A percentile compares a stretch with the other conserved stretches of the same genome.
Evolutionary conservation across 78 protist genomes (phyloP).

Genomic region (Emiliania huxleyi): DNA sequence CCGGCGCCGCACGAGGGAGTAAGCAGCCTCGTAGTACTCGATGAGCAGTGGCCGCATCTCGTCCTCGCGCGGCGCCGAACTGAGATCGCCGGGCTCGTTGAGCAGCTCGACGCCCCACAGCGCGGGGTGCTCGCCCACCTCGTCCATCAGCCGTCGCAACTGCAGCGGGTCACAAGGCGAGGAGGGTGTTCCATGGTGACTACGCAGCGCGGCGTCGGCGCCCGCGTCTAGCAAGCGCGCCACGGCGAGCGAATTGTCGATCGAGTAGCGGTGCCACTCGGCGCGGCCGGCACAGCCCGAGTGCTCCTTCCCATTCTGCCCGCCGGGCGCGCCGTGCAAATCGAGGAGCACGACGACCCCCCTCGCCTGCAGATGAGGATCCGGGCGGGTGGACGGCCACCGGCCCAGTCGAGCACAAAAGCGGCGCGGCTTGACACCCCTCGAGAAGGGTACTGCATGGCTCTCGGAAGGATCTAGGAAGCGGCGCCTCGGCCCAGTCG

Average conservation of each 20-base stretch:
- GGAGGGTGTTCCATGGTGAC: not conserved
- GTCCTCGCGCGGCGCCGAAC: not conserved
- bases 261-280: not conserved
- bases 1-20: not conserved
- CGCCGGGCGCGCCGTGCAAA: not conserved
- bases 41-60: not conserved
- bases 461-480: too few relatives aligned
- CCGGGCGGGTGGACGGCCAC: too few relatives aligned
- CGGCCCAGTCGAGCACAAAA: too few relatives aligned
- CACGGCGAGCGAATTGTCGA: not conserved
- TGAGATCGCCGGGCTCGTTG: not conserved
- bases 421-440: too few relatives aligned
- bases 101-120: not conserved
- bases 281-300: not conserved
- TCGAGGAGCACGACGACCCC: not conserved
- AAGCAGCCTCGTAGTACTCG: not conserved
- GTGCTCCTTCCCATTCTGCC: not conserved
- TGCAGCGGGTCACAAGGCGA: not conserved
- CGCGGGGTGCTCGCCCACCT: not conserved
- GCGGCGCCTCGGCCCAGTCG: not conserved
- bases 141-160: not conserved
- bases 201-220: too few relatives aligned
- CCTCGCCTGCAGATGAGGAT: too few relatives aligned
- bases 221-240: too few relatives aligned
- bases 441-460: too few relatives aligned